A percentile compares a stretch with the other conserved stretches of the same genome.
phyloP scores from a whole-genome alignment of 2,329 filamentous ascomycete genomes.

The Botrytis hyacinthi region DNA sequence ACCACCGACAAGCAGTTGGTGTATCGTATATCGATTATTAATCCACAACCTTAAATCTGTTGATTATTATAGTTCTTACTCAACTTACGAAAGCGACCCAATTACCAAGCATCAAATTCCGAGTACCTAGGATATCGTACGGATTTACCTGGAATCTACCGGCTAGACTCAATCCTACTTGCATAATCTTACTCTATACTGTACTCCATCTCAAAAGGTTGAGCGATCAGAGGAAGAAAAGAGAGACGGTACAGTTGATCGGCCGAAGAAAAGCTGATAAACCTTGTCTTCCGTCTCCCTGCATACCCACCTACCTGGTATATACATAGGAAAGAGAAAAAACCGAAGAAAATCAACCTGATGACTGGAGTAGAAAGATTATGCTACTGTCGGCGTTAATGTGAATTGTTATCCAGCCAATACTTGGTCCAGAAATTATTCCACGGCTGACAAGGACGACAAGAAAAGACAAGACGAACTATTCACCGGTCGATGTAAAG shows the following conservation, averaged over 20 bases:
- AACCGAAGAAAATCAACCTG: not conserved
- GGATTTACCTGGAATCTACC: not conserved
- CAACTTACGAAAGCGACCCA: not conserved
- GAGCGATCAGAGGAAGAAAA: not conserved
- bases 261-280: not conserved
- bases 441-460: not conserved
- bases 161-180: not conserved
- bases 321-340: not conserved
- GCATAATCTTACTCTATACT: not conserved
- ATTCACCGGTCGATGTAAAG: not conserved
- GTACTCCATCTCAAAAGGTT: not conserved
- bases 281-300: not conserved
- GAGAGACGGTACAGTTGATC: not conserved
- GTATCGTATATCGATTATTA: not conserved
- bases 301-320: not conserved
- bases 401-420: not conserved
- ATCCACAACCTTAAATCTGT: not conserved
- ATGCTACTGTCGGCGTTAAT: slow-evolving; percentile 14
- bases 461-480: not conserved
- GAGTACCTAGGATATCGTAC: not conserved
- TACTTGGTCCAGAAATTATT: not conserved
- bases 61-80: not conserved
- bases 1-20: not conserved
- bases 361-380: not conserved
- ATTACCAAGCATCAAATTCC: not conserved